Evolutionary conservation across 2,329 filamentous ascomycete genomes (phyloP), one percentile per base, ranked within the genome.

Genomic region (Sphaerulina vaccinii): DNA sequence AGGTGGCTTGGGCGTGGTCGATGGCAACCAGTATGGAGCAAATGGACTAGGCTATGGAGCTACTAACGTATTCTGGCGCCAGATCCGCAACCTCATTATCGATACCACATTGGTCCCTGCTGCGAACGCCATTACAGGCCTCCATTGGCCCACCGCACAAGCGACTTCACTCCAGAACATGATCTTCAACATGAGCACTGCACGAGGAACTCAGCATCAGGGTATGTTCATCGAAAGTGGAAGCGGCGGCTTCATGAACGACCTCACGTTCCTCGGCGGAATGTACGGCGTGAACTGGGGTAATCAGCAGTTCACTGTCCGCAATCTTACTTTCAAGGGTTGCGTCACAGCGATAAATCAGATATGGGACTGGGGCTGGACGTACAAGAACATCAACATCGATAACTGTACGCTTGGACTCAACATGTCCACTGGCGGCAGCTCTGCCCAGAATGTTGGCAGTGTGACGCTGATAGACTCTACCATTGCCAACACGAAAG

Each of bases 51-150:
- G 53, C 39, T 69, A 62, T 61, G 63, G 63, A 8, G 71, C 80
- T 2, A 81, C 81, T 29, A 83, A 81, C 59, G 79, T 85, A 8
- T 88, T 88, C 68, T 84, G 77, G 63, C 75, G 83, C 38, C 80
- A 83, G 58, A 77, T 87, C 52, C 75, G 83, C 7, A 88, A 88
- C 62, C 75, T 88, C 42, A 72, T 83, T 49, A 73, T 88, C 33
- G 84, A 88, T 62, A 71, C 76, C 32, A 82, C 78, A 1, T 67
- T 69, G 1, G 73, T 83, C 0, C 72, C 76, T 19, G 66, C 76
- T 13, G 56, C 54, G 9, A 59, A 54, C 61, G 63, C 71, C 2
- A 73, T 76, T 1, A 73, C 77, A 16, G 71, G 73, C 23, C 65
- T 76, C 15, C 72, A 76, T 46, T 76, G 73, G 73, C 72, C 70